Percentiles rank a stretch among this genome's conserved stretches.
These are phyloP conservation scores for Cucumis sativus DNA, from an alignment of 306 rosid genomes.

Conservation along the genomic window DNA sequence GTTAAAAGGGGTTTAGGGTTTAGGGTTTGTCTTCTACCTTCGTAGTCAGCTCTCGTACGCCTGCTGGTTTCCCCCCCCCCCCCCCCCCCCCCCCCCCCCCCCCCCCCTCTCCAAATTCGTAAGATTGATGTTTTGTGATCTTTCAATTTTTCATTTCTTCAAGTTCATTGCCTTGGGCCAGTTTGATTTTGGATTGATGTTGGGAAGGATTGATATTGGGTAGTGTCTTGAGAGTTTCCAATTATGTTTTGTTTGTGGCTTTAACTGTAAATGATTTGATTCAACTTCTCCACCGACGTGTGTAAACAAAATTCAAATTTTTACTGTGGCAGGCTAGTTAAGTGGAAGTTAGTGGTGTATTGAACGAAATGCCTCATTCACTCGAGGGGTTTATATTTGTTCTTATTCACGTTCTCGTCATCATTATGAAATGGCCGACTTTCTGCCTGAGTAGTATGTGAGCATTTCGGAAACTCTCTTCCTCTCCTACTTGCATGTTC, in stretches of 20 bases:
- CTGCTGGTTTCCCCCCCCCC: neutral
- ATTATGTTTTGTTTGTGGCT: neutral
- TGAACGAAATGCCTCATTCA: neutral
- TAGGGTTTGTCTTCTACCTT: too few relatives aligned
- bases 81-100: too few relatives aligned
- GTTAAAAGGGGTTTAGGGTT: too few relatives aligned
- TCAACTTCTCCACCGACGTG: neutral
- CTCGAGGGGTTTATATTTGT: neutral
- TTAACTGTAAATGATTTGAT: neutral
- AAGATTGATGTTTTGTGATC: neutral
- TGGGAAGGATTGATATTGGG: neutral
- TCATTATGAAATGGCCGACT: conserved; percentile 20
- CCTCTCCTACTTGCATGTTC: neutral
- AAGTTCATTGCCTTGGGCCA: neutral
- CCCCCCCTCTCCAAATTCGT: neutral
- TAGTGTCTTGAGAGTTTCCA: neutral
- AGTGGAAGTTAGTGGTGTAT: neutral
- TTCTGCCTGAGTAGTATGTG: conserved; percentile 33
- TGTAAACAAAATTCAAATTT: neutral
- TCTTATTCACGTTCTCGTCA: conserved; percentile 12
- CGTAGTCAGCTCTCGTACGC: too few relatives aligned
- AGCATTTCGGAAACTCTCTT: conserved; percentile 15
- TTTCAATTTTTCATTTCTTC: neutral
- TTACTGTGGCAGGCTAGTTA: neutral
- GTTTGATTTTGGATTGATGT: neutral